phyloP scores from a whole-genome alignment of 768 basidiomycete species.

The Leccinum disarticulatum region DNA sequence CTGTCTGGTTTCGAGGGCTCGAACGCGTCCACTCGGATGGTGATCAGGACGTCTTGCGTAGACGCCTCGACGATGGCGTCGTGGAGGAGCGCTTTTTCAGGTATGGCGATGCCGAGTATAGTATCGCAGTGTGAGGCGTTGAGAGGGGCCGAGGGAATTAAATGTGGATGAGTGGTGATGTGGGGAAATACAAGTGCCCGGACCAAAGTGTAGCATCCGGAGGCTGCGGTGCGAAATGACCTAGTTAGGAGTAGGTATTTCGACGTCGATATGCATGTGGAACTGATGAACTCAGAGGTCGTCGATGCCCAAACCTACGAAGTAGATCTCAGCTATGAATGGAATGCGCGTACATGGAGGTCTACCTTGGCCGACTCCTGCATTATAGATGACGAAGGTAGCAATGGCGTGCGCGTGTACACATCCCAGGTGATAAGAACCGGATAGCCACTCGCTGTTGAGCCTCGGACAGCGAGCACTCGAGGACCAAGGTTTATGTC shows the following conservation, averaged over 20 bases:
- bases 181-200: conserved; percentile 11
- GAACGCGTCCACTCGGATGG: conserved; percentile 1
- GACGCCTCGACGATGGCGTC: conserved; percentile 10
- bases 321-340: background rate
- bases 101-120: background rate
- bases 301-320: background rate
- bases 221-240: background rate
- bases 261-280: conserved; percentile 15
- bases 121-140: conserved; percentile 7
- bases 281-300: background rate
- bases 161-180: background rate
- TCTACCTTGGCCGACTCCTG: conserved; percentile 4
- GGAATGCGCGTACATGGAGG: background rate
- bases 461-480: conserved; percentile 8
- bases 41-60: conserved; percentile 13
- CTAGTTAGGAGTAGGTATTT: conserved; percentile 18
- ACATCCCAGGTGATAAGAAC: conserved; percentile 17
- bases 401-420: conserved; percentile 6
- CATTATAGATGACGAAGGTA: background rate
- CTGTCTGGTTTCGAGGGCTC: background rate
- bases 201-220: conserved; percentile 7
- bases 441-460: background rate
- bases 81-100: conserved; percentile 7
- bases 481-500: conserved; percentile 16
- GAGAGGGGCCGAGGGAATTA: background rate